These are phyloP conservation scores for Corniculantispora saksenae DNA, from an alignment of 2,329 filamentous ascomycete species.

Conservation along the genomic window DNA sequence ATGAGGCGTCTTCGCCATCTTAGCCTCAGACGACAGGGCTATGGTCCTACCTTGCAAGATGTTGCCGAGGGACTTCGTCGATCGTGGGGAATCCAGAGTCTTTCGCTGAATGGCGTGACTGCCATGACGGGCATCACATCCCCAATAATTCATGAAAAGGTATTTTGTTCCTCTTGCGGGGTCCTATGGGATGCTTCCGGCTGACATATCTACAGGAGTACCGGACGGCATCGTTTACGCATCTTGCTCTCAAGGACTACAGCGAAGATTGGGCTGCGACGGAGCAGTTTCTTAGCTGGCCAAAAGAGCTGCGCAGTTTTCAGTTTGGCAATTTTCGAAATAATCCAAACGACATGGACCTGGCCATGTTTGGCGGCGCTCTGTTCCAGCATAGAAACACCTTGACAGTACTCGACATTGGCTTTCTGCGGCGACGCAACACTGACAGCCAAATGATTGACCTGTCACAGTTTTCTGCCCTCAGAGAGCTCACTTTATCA, in stretches of 20 bases:
- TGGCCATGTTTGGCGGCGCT: slow-evolving; percentile 1
- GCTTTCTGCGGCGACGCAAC: not conserved
- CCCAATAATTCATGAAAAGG: not conserved
- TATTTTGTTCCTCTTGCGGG: not conserved
- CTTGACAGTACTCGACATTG: slow-evolving; percentile 1
- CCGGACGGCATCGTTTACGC: slow-evolving; percentile 1
- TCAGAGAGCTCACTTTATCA: not conserved
- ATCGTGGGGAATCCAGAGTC: not conserved
- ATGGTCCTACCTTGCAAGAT: slow-evolving; percentile 1
- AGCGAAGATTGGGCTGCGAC: slow-evolving; percentile 5
- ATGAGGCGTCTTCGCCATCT: not conserved
- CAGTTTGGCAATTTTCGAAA: slow-evolving; percentile 10
- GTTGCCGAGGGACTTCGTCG: not conserved
- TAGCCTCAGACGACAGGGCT: not conserved
- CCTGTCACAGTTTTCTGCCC: not conserved
- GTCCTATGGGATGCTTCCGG: not conserved
- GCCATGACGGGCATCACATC: not conserved
- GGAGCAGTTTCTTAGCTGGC: slow-evolving; percentile 2
- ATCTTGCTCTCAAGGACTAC: slow-evolving; percentile 6
- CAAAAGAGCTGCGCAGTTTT: slow-evolving; percentile 3
- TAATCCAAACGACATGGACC: slow-evolving; percentile 7
- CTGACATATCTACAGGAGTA: not conserved
- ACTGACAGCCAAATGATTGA: not conserved
- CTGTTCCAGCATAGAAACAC: slow-evolving; percentile 7
- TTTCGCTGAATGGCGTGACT: not conserved